These are phyloP conservation scores for Ceratocystiopsis minuta DNA, from an alignment of 2,329 filamentous ascomycete genomes.

Conservation along the genomic window DNA sequence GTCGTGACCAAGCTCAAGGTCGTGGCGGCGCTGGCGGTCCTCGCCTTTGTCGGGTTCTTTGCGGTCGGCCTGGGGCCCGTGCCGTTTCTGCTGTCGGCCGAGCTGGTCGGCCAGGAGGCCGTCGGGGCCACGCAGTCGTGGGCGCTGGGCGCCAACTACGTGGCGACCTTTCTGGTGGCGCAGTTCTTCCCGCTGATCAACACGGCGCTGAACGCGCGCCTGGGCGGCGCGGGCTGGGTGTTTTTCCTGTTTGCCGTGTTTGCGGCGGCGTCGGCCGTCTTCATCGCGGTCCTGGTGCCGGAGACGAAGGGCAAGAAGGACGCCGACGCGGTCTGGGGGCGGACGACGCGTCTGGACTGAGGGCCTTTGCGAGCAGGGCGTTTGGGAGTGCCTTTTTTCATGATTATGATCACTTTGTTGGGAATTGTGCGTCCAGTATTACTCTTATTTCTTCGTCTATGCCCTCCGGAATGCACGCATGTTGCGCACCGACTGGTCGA, in stretches of 20 bases:
- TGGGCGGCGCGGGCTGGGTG: conserved; percentile 59
- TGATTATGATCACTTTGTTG: too few species aligned
- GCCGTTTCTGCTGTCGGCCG: conserved; percentile 82
- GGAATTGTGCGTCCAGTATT: background rate
- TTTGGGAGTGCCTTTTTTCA: too few species aligned
- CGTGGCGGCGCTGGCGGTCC: conserved; percentile 62
- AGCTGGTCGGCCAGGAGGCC: conserved; percentile 77
- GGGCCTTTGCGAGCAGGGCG: too few species aligned
- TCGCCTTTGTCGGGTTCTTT: conserved; percentile 78
- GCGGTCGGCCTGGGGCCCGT: conserved; percentile 83
- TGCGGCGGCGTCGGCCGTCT: conserved; percentile 48
- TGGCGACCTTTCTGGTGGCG: conserved; percentile 79
- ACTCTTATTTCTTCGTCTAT: background rate
- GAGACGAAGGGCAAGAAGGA: conserved; percentile 77
- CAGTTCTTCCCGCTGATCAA: conserved; percentile 90
- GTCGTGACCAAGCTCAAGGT: conserved; percentile 57
- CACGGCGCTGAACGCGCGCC: conserved; percentile 41
- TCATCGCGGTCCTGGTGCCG: conserved; percentile 59
- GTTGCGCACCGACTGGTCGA: conserved; percentile 35
- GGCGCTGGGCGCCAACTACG: conserved; percentile 72
- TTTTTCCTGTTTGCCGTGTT: conserved; percentile 82
- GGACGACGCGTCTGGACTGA: conserved; percentile 36
- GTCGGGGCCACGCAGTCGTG: conserved; percentile 85
- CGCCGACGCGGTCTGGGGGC: conserved; percentile 81
- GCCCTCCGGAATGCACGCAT: conserved; percentile 19